phyloP scores from a whole-genome alignment of 257 asterid species.

The Mentha longifolia region DNA sequence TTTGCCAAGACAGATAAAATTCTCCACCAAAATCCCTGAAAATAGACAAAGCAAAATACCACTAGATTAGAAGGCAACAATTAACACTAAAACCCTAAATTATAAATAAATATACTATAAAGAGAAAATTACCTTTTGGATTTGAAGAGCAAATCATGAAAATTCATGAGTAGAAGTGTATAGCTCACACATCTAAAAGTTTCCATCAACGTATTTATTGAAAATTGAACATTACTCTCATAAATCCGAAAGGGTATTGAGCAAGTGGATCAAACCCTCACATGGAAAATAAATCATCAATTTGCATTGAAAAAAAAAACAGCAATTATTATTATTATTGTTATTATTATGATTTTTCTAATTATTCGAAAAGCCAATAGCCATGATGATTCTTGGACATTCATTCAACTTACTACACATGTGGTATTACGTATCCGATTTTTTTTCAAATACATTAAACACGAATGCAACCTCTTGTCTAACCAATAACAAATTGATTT shows the following conservation, averaged over 20 bases:
- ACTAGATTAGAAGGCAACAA: too few species aligned
- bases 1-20: background rate
- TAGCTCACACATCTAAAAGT: constrained; percentile 15
- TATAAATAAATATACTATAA: too few species aligned
- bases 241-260: constrained; percentile 18
- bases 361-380: constrained; percentile 36
- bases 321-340: background rate
- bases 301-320: background rate
- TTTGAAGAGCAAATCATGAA: constrained; percentile 13
- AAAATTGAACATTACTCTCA: constrained; percentile 2
- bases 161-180: background rate
- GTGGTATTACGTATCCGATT: too few species aligned
- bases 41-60: background rate
- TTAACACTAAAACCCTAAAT: too few species aligned
- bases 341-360: background rate
- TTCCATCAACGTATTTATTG: constrained; percentile 9
- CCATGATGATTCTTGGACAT: background rate
- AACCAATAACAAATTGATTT: constrained; percentile 38
- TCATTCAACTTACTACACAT: background rate
- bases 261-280: constrained; percentile 43
- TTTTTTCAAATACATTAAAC: constrained; percentile 4
- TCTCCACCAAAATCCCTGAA: constrained; percentile 25
- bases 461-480: constrained; percentile 26
- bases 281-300: constrained; percentile 16
- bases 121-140: background rate